Evolutionary conservation across 805 yeast species (phyloP).

Genomic region (Lipomyces lipofer): DNA sequence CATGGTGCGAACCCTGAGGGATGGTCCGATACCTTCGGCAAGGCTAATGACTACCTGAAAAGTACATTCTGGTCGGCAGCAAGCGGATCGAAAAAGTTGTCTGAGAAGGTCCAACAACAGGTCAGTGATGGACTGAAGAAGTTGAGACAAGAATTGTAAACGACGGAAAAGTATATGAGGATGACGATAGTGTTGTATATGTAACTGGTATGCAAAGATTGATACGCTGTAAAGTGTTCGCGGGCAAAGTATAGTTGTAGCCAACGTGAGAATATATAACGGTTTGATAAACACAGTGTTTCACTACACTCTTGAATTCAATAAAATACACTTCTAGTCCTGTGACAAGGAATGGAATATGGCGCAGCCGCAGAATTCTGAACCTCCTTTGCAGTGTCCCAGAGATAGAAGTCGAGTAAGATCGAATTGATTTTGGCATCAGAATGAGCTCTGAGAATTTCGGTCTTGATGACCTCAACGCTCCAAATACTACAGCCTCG

Average conservation of each 20-base stretch:
- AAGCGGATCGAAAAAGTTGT: slow-evolving; percentile 12
- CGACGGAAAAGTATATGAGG: too few relatives aligned
- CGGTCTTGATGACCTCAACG: slow-evolving; percentile 41
- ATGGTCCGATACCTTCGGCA: slow-evolving; percentile 15
- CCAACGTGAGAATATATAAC: neutral
- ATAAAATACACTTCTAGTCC: slow-evolving; percentile 41
- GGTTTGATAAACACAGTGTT: neutral
- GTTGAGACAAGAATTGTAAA: slow-evolving; percentile 6
- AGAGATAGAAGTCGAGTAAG: slow-evolving; percentile 46
- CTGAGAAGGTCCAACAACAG: slow-evolving; percentile 11
- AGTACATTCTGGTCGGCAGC: slow-evolving; percentile 16
- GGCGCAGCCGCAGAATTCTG: slow-evolving; percentile 34
- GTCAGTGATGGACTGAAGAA: slow-evolving; percentile 8
- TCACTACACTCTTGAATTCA: neutral
- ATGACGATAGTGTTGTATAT: too few relatives aligned
- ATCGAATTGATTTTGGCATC: slow-evolving; percentile 40
- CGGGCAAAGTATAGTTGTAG: neutral
- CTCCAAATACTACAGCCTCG: slow-evolving; percentile 47
- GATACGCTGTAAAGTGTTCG: neutral
- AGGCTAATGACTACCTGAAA: slow-evolving; percentile 13
- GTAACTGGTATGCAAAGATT: too few relatives aligned
- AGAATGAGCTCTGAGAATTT: slow-evolving; percentile 33
- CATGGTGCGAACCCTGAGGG: slow-evolving; percentile 26
- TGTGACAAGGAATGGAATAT: slow-evolving; percentile 39
- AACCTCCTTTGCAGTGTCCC: slow-evolving; percentile 47